Base-by-base conservation (phyloP, 345 rosid genomes). In the Jatropha curcas region DNA sequence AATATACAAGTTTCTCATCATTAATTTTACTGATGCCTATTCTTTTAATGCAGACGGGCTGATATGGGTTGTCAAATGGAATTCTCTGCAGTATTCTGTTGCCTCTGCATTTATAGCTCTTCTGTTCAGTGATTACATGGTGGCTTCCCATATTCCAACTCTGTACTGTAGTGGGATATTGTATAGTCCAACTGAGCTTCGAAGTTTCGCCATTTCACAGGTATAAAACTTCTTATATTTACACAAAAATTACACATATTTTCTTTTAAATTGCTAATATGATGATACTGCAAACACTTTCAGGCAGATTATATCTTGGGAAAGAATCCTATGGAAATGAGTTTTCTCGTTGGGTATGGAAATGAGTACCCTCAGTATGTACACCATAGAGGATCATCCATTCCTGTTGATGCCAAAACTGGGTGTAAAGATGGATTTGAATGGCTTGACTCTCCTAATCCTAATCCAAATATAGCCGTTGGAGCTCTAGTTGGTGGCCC, bases 101-200 rank as follows among this genome's bases (percentile, higher is more conserved):
- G 77, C 81, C 45, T 73, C 74, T 55, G 74, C 81, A 63, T 78
- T 78, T 52, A 33, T 78, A 43, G 74, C 74, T 31, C 53, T 78
- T 33, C 45, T 78, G 12, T 78, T 51, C 25, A 69, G 81, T 48
- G 81, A 78, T 50, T 73, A 78, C 67, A 73, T 68, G 81, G 59
- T 33, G 16, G 52, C 77, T 1, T 16, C 77, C 25, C 70, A 68
- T 28, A 69, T 50, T 43, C 16, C 76, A 68, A 62, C 59, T 46
- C 77, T 78, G 34, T 68, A 68, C 24, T 78, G 77, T 55, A 37
- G 35, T 39, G 81, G 81, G 8, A 46, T 62, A 20, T 31, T 62
- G 41, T 78, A 52, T 70, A 50, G 50, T 24, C 70, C 81, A 41
- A 51, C 46, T 14, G 71, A 73, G 62, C 55, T 73, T 43, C 67